Evolutionary conservation across 768 basidiomycete genomes (phyloP), one percentile per base, ranked within the genome.

Genomic region (Kockovaella imperatae): DNA sequence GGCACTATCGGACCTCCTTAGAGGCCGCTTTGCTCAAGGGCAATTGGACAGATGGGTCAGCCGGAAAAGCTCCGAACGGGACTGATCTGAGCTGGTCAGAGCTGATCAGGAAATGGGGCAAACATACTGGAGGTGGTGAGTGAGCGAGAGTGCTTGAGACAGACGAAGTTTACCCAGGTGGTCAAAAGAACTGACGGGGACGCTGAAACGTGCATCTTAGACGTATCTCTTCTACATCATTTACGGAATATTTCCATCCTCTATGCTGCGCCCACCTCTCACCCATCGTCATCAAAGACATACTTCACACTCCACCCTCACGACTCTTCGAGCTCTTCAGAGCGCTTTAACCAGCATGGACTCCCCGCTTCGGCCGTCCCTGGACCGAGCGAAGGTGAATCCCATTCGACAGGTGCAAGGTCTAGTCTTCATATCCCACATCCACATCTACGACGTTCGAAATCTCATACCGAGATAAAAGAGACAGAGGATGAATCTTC

Each of bases 61-160:
- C 60, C 5, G 64, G 58, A 6, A 60, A 53, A 18, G 61, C 53
- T 7, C 59, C 65, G 2, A 67, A 67, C 43, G 64, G 64, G 23
- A 54, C 56, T 13, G 59, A 52, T 47, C 28, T 68, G 26, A 57
- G 59, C 42, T 71, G 69, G 69, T 50, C 45, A 25, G 69, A 71
- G 36, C 36, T 61, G 20, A 46, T 69, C 0, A 50, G 69, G 46
- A 71, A 71, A 47, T 71, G 69, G 69, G 63, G 62, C 4, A 71
- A 71, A 49, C 69, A 71, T 55, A 68, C 63, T 8, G 65, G 60
- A 24, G 69, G 67, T 32, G 56, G 67, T 69, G 51, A 60, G 65
- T 67, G 25, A n/a, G n/a, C n/a, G n/a, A n/a, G n/a, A n/a, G n/a
- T n/a, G n/a, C n/a, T n/a, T 29, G 15, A 21, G 23, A 24, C 23